These are phyloP conservation scores for Jaltomata sinuosa DNA, from an alignment of 257 asterid genomes.

Conservation along the genomic window DNA sequence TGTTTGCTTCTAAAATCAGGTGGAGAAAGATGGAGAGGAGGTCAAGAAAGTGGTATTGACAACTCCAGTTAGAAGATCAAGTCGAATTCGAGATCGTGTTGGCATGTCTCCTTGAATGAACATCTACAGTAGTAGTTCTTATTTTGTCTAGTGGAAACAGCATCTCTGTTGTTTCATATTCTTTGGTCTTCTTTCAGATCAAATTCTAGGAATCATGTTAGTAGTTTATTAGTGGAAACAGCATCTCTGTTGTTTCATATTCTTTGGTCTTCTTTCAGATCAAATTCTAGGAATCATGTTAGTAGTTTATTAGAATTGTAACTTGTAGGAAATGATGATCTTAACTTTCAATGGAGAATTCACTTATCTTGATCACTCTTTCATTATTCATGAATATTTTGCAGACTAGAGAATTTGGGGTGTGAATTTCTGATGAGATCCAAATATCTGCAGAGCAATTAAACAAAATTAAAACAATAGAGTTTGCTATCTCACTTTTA, in stretches of 20 bases:
- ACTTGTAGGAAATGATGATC: not conserved
- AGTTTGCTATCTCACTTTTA: not conserved
- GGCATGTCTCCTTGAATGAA: conserved; percentile 33
- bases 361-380: not conserved
- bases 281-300: not conserved
- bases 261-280: not conserved
- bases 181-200: not conserved
- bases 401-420: not conserved
- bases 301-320: not conserved
- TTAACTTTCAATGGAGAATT: not conserved
- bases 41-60: conserved; percentile 6
- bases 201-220: not conserved
- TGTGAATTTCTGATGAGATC: too few species aligned
- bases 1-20: conserved; percentile 23
- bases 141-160: not conserved
- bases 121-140: not conserved
- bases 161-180: conserved; percentile 6
- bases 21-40: conserved; percentile 30
- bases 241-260: conserved; percentile 5
- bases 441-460: not conserved
- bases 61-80: conserved; percentile 72
- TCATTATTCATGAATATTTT: not conserved
- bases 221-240: conserved; percentile 1
- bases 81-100: conserved; percentile 47
- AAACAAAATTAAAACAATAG: not conserved